Evolutionary conservation across 805 yeast species (phyloP).

Genomic region (Peterozyma xylosa): DNA sequence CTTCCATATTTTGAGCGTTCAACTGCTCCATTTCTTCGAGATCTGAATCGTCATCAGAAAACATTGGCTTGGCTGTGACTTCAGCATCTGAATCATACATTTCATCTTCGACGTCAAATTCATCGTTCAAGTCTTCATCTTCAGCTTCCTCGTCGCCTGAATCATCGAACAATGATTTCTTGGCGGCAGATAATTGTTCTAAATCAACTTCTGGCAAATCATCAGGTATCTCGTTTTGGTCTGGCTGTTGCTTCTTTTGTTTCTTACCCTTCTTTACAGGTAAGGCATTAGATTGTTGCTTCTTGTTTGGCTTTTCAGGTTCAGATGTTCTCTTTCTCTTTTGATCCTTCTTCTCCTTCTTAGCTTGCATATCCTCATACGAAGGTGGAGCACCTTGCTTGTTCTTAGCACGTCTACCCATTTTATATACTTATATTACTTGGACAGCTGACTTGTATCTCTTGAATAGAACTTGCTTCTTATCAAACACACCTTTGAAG

Average conservation of each 20-base stretch:
- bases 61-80: slow-evolving; percentile 57
- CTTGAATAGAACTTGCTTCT: neutral
- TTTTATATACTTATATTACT: slow-evolving; percentile 16
- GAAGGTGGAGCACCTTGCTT: slow-evolving; percentile 93
- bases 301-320: slow-evolving; percentile 16
- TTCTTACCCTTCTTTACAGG: slow-evolving; percentile 17
- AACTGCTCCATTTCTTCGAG: slow-evolving; percentile 61
- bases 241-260: slow-evolving; percentile 17
- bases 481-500: neutral
- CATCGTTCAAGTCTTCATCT: slow-evolving; percentile 31
- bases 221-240: slow-evolving; percentile 32
- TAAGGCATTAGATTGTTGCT: slow-evolving; percentile 7
- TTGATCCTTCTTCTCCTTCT: slow-evolving; percentile 32
- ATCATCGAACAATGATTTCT: slow-evolving; percentile 70
- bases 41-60: slow-evolving; percentile 68
- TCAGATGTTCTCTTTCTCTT: slow-evolving; percentile 20
- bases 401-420: slow-evolving; percentile 92
- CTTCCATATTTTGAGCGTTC: slow-evolving; percentile 81
- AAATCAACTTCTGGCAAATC: slow-evolving; percentile 59
- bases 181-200: slow-evolving; percentile 61
- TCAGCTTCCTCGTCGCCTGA: slow-evolving; percentile 55
- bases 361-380: slow-evolving; percentile 67
- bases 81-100: slow-evolving; percentile 62
- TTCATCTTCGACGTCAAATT: slow-evolving; percentile 31
- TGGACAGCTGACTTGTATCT: too few species aligned